phyloP scores from a whole-genome alignment of 768 basidiomycete genomes.

The Russula brevipes region DNA sequence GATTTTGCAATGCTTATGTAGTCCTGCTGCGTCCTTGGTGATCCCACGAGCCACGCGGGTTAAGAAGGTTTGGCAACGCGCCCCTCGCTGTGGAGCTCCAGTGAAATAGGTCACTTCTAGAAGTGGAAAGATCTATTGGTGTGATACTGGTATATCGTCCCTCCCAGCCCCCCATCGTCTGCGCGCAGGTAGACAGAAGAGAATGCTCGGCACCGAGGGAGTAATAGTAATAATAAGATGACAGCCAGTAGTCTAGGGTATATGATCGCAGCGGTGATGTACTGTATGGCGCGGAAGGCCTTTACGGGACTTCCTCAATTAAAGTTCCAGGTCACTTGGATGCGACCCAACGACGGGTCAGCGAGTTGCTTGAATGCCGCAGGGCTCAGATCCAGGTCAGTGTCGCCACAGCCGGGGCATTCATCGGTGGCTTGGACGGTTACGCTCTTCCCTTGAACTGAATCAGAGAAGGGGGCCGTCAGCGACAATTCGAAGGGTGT shows the following conservation, averaged over 20 bases:
- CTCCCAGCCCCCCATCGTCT: conserved; percentile 30
- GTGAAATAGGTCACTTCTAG: no score
- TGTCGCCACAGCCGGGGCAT: conserved; percentile 49
- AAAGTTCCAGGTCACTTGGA: conserved; percentile 55
- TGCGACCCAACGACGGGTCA: conserved; percentile 42
- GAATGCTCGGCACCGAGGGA: conserved; percentile 26
- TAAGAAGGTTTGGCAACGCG: no score
- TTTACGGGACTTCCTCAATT: conserved; percentile 17
- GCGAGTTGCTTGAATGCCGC: conserved; percentile 51
- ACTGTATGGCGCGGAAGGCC: no score
- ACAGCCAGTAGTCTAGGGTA: no score
- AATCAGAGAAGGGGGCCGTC: neutral
- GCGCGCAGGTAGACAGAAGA: conserved; percentile 27
- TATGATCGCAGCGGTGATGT: neutral
- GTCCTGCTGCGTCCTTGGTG: no score
- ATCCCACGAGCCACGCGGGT: no score
- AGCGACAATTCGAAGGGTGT: conserved; percentile 10
- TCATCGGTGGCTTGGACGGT: conserved; percentile 54
- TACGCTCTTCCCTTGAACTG: conserved; percentile 50
- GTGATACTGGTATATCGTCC: neutral
- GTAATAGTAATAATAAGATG: no score
- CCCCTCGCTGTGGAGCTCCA: no score
- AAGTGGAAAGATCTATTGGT: no score
- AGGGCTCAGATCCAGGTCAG: conserved; percentile 60
- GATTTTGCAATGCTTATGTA: no score